These are phyloP conservation scores for Annona cherimola DNA, from an alignment of 164 flowering plant species.

Conservation along the genomic window DNA sequence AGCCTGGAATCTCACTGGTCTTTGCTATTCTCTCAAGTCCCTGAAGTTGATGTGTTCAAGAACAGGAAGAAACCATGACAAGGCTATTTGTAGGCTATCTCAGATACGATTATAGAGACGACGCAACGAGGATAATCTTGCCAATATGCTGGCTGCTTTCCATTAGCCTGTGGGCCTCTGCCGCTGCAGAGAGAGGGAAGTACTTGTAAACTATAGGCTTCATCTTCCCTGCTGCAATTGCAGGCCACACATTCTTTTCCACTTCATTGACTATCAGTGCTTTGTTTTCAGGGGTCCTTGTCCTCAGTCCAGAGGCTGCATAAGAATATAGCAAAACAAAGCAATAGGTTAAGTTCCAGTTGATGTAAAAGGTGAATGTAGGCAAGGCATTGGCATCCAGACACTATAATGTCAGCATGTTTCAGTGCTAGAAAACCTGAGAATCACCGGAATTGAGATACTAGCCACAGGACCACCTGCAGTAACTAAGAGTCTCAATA, in stretches of 20 bases:
- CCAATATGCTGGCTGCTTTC: slow-evolving; percentile 86
- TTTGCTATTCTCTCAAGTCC: neutral
- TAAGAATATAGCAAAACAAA: neutral
- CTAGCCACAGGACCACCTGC: no score
- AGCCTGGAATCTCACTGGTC: neutral
- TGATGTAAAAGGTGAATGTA: no score
- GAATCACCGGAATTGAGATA: no score
- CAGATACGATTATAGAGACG: slow-evolving; percentile 7
- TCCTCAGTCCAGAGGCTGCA: slow-evolving; percentile 74
- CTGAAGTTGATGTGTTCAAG: neutral
- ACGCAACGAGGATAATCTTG: slow-evolving; percentile 59
- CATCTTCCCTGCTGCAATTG: slow-evolving; percentile 61
- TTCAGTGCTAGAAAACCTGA: no score
- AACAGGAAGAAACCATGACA: neutral
- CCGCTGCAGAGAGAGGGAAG: slow-evolving; percentile 60
- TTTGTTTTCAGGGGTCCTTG: slow-evolving; percentile 65
- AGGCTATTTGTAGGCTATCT: neutral
- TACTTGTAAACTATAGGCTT: slow-evolving; percentile 65
- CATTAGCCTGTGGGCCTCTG: slow-evolving; percentile 67
- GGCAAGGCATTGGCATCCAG: no score
- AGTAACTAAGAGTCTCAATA: no score
- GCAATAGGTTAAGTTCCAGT: no score
- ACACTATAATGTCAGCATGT: no score
- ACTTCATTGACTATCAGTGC: slow-evolving; percentile 69
- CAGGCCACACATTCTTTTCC: slow-evolving; percentile 93